Conservation (phyloP, 176 grass and related monocot species). For the Juncus inflexus region DNA sequence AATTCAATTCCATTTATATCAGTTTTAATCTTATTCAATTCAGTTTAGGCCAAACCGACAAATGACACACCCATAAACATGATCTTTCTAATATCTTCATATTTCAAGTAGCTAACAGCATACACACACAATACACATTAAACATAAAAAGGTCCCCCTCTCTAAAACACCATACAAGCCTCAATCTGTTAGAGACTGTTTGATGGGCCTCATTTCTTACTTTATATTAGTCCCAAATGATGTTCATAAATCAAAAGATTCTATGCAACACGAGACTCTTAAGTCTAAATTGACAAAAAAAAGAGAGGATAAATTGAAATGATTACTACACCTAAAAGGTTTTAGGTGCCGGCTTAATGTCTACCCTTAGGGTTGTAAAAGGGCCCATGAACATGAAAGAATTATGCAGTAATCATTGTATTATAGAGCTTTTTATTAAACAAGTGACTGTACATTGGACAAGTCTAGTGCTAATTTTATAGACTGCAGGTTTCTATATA, state of each 20-base stretch:
- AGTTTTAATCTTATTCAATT: too few species aligned
- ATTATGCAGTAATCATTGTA: constrained; percentile 30
- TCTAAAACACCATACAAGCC: constrained; percentile 14
- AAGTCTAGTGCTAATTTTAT: constrained; percentile 15
- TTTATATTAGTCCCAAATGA: constrained; percentile 8
- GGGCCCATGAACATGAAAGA: not conserved
- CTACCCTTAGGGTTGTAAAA: constrained; percentile 21
- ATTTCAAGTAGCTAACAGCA: constrained; percentile 7
- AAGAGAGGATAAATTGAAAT: not conserved
- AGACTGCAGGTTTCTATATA: not conserved
- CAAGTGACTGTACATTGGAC: constrained; percentile 12
- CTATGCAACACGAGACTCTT: not conserved
- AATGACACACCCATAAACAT: too few species aligned
- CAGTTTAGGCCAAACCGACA: too few species aligned
- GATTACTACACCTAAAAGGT: constrained; percentile 3
- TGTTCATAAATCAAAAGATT: not conserved
- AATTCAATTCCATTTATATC: too few species aligned
- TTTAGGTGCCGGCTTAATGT: constrained; percentile 18
- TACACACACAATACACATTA: constrained; percentile 12
- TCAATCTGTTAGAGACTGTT: constrained; percentile 19
- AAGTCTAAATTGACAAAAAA: not conserved
- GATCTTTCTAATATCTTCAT: too few species aligned
- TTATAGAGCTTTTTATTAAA: constrained; percentile 10
- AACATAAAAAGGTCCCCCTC: constrained; percentile 20
- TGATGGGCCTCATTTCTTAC: constrained; percentile 8